Evolutionary conservation across 1,139 yeast species (phyloP), one percentile per base, ranked within the genome.

Genomic region (Schwanniomyces etchellsii): DNA sequence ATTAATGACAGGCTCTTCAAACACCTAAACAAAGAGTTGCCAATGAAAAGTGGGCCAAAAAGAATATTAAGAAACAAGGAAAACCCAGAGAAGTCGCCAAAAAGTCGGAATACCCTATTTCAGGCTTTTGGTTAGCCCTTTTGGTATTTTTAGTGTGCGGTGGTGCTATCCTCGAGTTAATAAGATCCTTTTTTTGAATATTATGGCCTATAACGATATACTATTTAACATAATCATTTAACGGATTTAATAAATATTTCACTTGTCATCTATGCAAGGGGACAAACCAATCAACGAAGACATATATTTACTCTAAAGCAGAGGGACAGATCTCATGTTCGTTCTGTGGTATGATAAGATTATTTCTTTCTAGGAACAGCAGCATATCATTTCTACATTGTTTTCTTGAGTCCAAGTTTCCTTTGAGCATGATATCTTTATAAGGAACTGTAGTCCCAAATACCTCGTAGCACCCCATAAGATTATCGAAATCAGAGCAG

Each of bases 11-110:
- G 73, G 72, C 69, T 28, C 40, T 59, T 27, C 95, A 84, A 69
- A 81, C 94, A 17, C 89, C 91, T 35, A 77, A 73, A 48, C 96
- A 88, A 63, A 81, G 89, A 62, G 67, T 73, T 36, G 95, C 95
- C 15, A 89, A 88, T 57, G 74, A 74, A 47, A 83, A 77, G 55
- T 89, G 79, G 57, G 86, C 83, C 47, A 83, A 80, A 56, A 71
- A 69, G 47, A 77, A 81, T 44, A 82, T 78, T 48, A 69, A 71
- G 37, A 74, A 75, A 55, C 85, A 85, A 55, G 82, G 86, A 16
- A 77, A 79, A 50, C 71, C 74, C 30, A 69, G 70, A 47, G 56
- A 53, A 29, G 57, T 56, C 36, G 50, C 52, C 14, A 55, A 49
- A 27, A 53, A 57, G 34, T 39, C 44, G n/a, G 56, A 58, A 34